Conservation (phyloP, 768 basidiomycete genomes). For the Nidularia sp. region DNA sequence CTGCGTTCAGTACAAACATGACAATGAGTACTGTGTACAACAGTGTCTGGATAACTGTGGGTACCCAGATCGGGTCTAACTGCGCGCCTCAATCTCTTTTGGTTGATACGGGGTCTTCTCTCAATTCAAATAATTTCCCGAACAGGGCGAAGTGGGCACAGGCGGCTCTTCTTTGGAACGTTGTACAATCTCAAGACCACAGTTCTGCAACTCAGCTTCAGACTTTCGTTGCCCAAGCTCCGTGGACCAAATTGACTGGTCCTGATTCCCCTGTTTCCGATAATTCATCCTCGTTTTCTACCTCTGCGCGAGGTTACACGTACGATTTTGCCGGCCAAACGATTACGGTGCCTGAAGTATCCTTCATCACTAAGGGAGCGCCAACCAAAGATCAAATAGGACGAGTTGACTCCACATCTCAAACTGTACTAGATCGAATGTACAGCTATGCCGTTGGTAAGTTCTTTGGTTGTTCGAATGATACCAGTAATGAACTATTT, state of each 20-base stretch:
- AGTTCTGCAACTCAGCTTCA: conserved; percentile 33
- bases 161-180: conserved; percentile 56
- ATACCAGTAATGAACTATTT: conserved; percentile 4
- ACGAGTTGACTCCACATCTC: conserved; percentile 32
- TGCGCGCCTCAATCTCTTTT: conserved; percentile 52
- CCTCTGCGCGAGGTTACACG: conserved; percentile 42
- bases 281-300: conserved; percentile 30
- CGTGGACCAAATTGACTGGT: conserved; percentile 38
- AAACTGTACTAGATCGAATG: conserved; percentile 48
- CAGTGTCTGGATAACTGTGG: conserved; percentile 48
- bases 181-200: conserved; percentile 46
- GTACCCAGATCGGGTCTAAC: conserved; percentile 32
- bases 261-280: conserved; percentile 36
- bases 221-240: conserved; percentile 40
- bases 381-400: conserved; percentile 41
- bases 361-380: conserved; percentile 42
- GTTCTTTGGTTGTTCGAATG: conserved; percentile 8
- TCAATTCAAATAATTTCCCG: conserved; percentile 33
- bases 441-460: conserved; percentile 57
- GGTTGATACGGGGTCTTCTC: conserved; percentile 47
- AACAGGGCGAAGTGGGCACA: conserved; percentile 58
- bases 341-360: conserved; percentile 34
- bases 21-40: conserved; percentile 38
- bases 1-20: conserved; percentile 40
- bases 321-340: conserved; percentile 61